Conservation (phyloP, 192 early-diverging fungal genomes). For the Helicostylum pulchrum region DNA sequence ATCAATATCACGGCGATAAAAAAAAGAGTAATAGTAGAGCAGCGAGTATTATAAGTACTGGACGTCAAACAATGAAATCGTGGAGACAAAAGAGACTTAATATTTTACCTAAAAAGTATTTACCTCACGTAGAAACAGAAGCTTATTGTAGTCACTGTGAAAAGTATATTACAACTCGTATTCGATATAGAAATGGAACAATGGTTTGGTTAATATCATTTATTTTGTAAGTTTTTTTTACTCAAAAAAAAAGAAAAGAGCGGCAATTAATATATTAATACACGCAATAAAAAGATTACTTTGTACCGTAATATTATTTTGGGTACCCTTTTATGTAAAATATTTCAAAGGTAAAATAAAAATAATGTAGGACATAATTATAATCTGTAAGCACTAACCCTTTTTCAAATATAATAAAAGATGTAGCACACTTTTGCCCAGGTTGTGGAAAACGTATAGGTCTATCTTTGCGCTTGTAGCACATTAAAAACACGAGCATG, state of each 20-base stretch:
- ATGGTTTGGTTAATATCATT: constrained; percentile 13
- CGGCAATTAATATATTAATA: neutral
- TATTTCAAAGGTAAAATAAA: constrained; percentile 21
- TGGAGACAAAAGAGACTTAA: neutral
- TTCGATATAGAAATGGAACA: constrained; percentile 11
- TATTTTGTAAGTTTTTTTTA: constrained; percentile 12
- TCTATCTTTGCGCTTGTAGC: too few relatives aligned
- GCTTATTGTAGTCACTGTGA: constrained; percentile 12
- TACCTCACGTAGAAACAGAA: constrained; percentile 13
- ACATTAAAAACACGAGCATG: too few relatives aligned
- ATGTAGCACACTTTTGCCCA: constrained; percentile 17
- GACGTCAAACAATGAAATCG: constrained; percentile 4
- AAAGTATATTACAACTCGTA: constrained; percentile 10
- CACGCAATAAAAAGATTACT: neutral
- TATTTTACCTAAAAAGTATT: neutral
- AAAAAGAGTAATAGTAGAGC: too few relatives aligned
- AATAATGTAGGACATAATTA: neutral
- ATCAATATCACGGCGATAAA: neutral
- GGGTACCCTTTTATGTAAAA: constrained; percentile 22
- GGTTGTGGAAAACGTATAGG: constrained; percentile 10
- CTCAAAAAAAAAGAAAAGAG: too few relatives aligned
- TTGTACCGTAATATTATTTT: constrained; percentile 18
- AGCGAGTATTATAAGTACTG: neutral
- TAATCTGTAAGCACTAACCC: too few relatives aligned
- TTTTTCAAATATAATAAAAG: neutral